Evolutionary conservation across 148 eudicot genomes (phyloP).

Genomic region (Rheum nobile): DNA sequence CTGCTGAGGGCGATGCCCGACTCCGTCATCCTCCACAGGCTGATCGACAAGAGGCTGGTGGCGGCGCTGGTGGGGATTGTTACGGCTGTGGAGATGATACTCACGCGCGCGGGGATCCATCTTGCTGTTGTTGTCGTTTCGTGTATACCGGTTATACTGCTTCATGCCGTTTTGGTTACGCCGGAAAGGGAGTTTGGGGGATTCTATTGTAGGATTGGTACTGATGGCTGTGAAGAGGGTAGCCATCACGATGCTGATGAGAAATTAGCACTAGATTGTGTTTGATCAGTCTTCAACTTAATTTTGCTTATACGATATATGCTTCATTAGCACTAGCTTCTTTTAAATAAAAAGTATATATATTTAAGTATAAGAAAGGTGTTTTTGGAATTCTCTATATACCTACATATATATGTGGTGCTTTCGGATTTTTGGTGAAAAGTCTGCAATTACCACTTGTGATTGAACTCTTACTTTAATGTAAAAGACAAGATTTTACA

Average conservation of each 20-base stretch:
- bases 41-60: slow-evolving; percentile 26
- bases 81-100: slow-evolving; percentile 20
- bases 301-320: too few relatives aligned
- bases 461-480: too few relatives aligned
- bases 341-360: too few relatives aligned
- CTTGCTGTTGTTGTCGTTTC: slow-evolving; percentile 21
- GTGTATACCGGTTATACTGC: slow-evolving; percentile 19
- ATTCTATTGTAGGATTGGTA: not conserved
- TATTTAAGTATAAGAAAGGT: too few relatives aligned
- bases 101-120: slow-evolving; percentile 29
- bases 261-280: not conserved
- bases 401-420: too few relatives aligned
- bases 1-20: slow-evolving; percentile 19
- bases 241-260: not conserved
- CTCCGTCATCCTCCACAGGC: slow-evolving; percentile 12
- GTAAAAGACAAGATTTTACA: too few relatives aligned
- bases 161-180: slow-evolving; percentile 20
- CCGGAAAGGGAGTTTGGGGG: not conserved
- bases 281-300: too few relatives aligned
- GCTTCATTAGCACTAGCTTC: too few relatives aligned
- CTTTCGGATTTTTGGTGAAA: too few relatives aligned
- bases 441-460: too few relatives aligned
- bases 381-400: too few relatives aligned
- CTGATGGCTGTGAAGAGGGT: not conserved
- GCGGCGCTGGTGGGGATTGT: slow-evolving; percentile 10